Evolutionary conservation across 768 basidiomycete species (phyloP).

Genomic region (Rhodotorula diobovata): DNA sequence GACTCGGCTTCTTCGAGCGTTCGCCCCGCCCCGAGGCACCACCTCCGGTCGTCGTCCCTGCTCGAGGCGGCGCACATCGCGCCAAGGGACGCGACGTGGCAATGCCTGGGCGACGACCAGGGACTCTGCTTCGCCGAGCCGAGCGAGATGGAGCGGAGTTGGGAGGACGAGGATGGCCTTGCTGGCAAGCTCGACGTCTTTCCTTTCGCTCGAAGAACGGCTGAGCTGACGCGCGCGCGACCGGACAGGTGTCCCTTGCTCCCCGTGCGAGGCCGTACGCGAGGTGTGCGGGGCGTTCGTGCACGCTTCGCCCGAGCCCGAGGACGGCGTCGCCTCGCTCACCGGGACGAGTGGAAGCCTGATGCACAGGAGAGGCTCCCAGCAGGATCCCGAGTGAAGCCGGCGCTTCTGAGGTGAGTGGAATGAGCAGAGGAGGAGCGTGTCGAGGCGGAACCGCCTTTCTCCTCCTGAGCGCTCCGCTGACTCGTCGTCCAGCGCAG

Average conservation of each 20-base stretch:
- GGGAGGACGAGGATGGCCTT: not conserved
- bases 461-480: no score
- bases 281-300: not conserved
- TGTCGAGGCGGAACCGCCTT: no score
- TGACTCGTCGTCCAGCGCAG: no score
- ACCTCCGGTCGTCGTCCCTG: slow-evolving; percentile 2
- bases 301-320: not conserved
- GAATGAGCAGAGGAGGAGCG: no score
- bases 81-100: slow-evolving; percentile 14
- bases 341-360: not conserved
- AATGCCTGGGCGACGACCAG: not conserved
- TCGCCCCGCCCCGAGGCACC: not conserved
- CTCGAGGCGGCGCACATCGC: slow-evolving; percentile 11
- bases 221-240: not conserved
- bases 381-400: no score
- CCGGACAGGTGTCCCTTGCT: not conserved
- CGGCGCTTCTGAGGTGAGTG: no score
- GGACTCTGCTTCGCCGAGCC: not conserved
- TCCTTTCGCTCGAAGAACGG: not conserved
- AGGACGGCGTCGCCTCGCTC: not conserved
- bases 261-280: not conserved
- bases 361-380: no score
- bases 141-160: not conserved
- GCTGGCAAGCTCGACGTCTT: no score
- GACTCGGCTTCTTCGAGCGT: no score